Base-by-base conservation (phyloP, 2,329 filamentous ascomycete species). In the Alternaria ventricosa region DNA sequence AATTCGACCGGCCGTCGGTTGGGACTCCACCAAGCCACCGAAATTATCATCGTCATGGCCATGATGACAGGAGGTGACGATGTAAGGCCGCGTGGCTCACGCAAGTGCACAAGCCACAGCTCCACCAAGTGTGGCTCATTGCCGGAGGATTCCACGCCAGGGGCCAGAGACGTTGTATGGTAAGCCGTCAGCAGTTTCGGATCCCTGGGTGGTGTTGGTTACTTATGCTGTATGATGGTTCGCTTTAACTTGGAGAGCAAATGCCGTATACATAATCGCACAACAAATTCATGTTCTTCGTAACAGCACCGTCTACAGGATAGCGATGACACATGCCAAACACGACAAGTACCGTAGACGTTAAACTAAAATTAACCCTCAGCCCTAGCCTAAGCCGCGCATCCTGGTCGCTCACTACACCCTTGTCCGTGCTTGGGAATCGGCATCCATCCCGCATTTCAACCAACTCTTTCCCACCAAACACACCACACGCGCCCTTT, bases 171-270 rank as follows among this genome's bases (percentile, higher is more conserved):
- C 25, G 54, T 49, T 59, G 61, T 56, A 49, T 28, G 41, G 44
- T 60, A 59, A 55, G 61, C 61, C 46, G 57, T 60, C 53, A 60
- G 61, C 57, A 36, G 61, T 63, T 63, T 63, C 61, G 61, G 55
- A 33, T 46, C 18, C 27, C 43, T 20, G 25, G 45, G 33, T 33
- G 18, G 41, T 46, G 47, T 45, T 59, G 36, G 47, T 59, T 28
- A 18, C 18, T 23, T 10, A 13, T 47, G 46, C 49, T 53, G 36
- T 41, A 41, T 18, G 13, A 5, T 10, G 36, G 30, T n/a, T 22
- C 10, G 10, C 8, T 25, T 12, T 41, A 1, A 28, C 28, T 23
- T 23, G 18, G 15, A 23, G 30, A n/a, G 49, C 13, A 23, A 18
- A 43, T 25, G 6, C 18, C 3, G 5, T 43, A 4, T 47, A 22